Base-by-base conservation (phyloP, 768 basidiomycete genomes). In the Pholiota molesta region DNA sequence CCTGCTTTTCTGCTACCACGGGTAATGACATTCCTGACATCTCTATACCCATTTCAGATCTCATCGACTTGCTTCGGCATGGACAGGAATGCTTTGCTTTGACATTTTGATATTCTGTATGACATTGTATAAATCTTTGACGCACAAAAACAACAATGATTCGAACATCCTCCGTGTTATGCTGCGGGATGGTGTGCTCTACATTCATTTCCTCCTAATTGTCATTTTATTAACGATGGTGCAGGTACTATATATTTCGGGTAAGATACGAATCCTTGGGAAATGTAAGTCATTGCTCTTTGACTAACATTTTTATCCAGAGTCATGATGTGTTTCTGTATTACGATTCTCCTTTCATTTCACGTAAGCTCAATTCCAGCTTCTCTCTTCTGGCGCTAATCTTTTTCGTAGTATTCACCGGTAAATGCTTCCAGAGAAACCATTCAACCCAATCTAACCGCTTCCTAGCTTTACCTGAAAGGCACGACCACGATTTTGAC, bases 211-310 rank as follows among this genome's bases (percentile, higher is more conserved):
- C 9, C 61, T 63, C n/a, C 1, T 39, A 2, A 8, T 29, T 10
- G 44, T 21, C 54, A 42, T 21, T 23, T 57, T 57, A 56, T 35
- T 21, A 28, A 54, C 8, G n/a, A 37, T 29, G 37, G 23, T 52
- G 16, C 35, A 81, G 80, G 79, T 5, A 71, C 76, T 14, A 65
- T 79, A 9, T 82, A 82, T 65, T 82, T 79, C 65, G 78, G 71
- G 80, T 79, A 57, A 57, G 47, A 23, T 23, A n/a, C 21, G 9
- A 13, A 3, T 21, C 13, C 21, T 49, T 26, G 5, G 4, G 21
- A 5, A n/a, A 17, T 49, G 72, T 56, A 0, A 21, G 8, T 19
- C n/a, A 4, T 28, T 16, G 28, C 19, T 28, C 16, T 42, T 19
- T 49, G 26, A 8, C 14, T 31, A 40, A 10, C 17, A 23, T n/a